Percentiles rank a stretch among this genome's conserved stretches.
These are phyloP conservation scores for Boletales sp. DNA, from an alignment of 768 basidiomycete species.

Conservation along the genomic window DNA sequence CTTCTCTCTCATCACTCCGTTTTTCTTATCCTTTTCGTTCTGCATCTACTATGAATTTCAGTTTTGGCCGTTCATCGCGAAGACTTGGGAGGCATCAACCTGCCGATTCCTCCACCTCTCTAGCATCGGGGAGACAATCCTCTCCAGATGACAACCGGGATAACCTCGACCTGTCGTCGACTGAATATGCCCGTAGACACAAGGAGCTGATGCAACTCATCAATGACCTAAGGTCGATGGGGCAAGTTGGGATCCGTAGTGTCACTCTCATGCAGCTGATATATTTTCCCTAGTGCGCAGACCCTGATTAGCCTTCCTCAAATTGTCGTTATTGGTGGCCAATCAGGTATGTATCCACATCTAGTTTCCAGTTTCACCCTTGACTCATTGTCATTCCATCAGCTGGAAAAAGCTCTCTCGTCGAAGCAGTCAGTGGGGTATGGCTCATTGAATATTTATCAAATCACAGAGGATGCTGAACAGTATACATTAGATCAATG, in stretches of 20 bases:
- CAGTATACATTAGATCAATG: conserved; percentile 42
- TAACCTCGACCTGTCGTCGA: conserved; percentile 23
- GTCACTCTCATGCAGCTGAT: neutral
- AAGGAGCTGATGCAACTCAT: conserved; percentile 38
- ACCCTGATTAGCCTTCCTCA: conserved; percentile 44
- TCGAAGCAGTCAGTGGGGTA: conserved; percentile 57
- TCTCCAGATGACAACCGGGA: conserved; percentile 13
- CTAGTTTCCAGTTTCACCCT: neutral
- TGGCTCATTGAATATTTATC: conserved; percentile 9
- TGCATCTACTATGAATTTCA: conserved; percentile 4
- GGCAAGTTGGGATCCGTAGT: conserved; percentile 25
- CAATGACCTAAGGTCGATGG: conserved; percentile 37
- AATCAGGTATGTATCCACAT: conserved; percentile 41
- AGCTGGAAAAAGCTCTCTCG: conserved; percentile 61
- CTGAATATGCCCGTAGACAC: conserved; percentile 39
- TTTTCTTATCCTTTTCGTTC: neutral
- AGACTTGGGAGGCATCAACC: neutral
- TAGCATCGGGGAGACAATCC: neutral
- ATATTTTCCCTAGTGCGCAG: conserved; percentile 30
- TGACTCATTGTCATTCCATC: neutral
- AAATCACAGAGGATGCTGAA: neutral
- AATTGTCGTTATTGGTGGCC: conserved; percentile 53
- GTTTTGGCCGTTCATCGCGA: neutral
- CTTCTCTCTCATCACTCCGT: neutral
- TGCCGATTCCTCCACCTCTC: neutral